A percentile compares a stretch with the other conserved stretches of the same genome.
Evolutionary conservation across 306 rosid species (phyloP).

Genomic region (Inga leiocalycina): DNA sequence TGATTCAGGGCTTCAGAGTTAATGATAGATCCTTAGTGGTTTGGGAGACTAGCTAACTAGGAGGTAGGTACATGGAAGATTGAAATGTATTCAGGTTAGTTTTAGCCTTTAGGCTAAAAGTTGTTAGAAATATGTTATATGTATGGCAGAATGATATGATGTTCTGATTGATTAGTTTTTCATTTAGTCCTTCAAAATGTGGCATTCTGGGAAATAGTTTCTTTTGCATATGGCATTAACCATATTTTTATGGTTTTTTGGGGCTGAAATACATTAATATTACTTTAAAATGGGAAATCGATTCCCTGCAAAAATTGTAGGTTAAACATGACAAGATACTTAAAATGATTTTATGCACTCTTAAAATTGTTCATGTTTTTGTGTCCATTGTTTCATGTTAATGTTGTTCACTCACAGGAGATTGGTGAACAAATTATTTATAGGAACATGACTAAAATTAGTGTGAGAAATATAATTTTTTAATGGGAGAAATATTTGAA

Average conservation of each 20-base stretch:
- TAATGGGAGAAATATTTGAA: not conserved
- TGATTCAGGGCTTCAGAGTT: slow-evolving; percentile 22
- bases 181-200: not conserved
- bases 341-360: not conserved
- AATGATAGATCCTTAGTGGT: slow-evolving; percentile 22
- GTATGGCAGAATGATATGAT: not conserved
- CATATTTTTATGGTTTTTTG: not conserved
- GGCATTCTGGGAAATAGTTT: not conserved
- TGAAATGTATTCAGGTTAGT: not conserved
- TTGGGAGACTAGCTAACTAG: slow-evolving; percentile 23
- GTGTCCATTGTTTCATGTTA: not conserved
- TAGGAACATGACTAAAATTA: no score
- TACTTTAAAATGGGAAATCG: not conserved
- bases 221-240: not conserved
- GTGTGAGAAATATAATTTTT: not conserved
- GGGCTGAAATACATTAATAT: not conserved
- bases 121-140: not conserved
- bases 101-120: not conserved
- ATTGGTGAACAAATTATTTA: not conserved
- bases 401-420: not conserved
- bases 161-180: not conserved
- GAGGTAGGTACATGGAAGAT: slow-evolving; percentile 10
- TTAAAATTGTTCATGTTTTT: not conserved
- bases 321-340: not conserved
- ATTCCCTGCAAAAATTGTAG: not conserved